Evolutionary conservation across 2,329 filamentous ascomycete species (phyloP).

Genomic region (Aspergillus floridensis): DNA sequence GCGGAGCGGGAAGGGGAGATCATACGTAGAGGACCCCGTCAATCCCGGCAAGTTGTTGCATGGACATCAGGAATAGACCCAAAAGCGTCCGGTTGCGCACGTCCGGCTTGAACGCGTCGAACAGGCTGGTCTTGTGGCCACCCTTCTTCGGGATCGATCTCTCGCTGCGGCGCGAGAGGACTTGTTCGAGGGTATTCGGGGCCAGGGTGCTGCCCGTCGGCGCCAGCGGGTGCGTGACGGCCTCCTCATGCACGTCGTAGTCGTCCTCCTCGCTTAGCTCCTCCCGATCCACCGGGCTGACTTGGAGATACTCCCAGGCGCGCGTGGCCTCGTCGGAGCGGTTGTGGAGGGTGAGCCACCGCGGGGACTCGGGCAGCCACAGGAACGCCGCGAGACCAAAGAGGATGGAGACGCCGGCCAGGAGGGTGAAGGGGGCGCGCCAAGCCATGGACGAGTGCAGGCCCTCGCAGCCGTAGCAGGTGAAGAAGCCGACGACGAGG

Average conservation of each 20-base stretch:
- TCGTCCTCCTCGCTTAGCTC: slow-evolving; percentile 42
- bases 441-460: slow-evolving; percentile 50
- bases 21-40: slow-evolving; percentile 60
- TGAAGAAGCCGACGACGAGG: slow-evolving; percentile 58
- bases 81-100: slow-evolving; percentile 52
- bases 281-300: slow-evolving; percentile 48
- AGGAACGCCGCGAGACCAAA: slow-evolving; percentile 40
- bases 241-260: not conserved
- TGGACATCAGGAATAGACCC: slow-evolving; percentile 57
- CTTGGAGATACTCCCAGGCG: slow-evolving; percentile 44
- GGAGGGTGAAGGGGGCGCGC: slow-evolving; percentile 56
- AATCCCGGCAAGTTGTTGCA: slow-evolving; percentile 61
- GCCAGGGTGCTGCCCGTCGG: not conserved
- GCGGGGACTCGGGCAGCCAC: slow-evolving; percentile 53
- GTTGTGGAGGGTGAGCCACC: slow-evolving; percentile 51
- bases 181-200: not conserved
- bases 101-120: slow-evolving; percentile 38
- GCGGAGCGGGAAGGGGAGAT: not conserved
- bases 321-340: slow-evolving; percentile 39
- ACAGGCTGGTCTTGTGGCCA: slow-evolving; percentile 20
- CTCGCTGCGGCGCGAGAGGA: slow-evolving; percentile 1
- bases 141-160: not conserved
- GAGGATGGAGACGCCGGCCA: slow-evolving; percentile 41
- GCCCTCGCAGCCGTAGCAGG: slow-evolving; percentile 56
- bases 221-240: not conserved